Base-by-base conservation (phyloP, 495 filamentous ascomycete species). In the Hyaloscypha bicolor region DNA sequence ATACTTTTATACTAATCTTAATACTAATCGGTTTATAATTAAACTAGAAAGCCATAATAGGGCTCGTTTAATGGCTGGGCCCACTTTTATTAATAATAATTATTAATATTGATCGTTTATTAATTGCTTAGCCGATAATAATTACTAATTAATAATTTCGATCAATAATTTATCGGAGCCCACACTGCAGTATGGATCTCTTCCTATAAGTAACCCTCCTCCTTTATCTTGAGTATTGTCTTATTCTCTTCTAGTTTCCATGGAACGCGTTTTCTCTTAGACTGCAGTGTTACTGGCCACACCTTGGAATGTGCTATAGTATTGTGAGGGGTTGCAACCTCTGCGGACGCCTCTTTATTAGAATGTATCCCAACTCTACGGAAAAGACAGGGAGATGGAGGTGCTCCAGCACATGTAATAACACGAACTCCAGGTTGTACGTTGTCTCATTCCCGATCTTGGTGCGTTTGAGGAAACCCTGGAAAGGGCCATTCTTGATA, bases 401-500 rank as follows among this genome's bases (percentile, higher is more conserved):
- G n/a, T n/a, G n/a, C n/a, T n/a, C n/a, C n/a, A n/a, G n/a, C n/a
- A n/a, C n/a, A n/a, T n/a, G n/a, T n/a, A n/a, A n/a, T n/a, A n/a
- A n/a, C n/a, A n/a, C n/a, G n/a, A 67, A 61, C 63, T 66, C 64
- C 19, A 67, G 64, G 39, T 62, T 60, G 57, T 62, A 67, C 37
- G 39, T 67, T 60, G 53, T 67, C 33, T 62, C 57, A 60, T 55
- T 51, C 32, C 64, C 57, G 39, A 67, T 62, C 64, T 21, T 51
- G 4, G 42, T 55, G 42, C n/a, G n/a, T n/a, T n/a, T n/a, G n/a
- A n/a, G n/a, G n/a, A n/a, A n/a, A n/a, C n/a, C n/a, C n/a, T n/a
- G n/a, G n/a, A n/a, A n/a, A n/a, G n/a, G n/a, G n/a, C n/a, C n/a
- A n/a, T n/a, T n/a, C n/a, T n/a, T n/a, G 64, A 55, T 67, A 67